Evolutionary conservation across 495 filamentous ascomycete genomes (phyloP).

Genomic region (Trichoderma parareesei): DNA sequence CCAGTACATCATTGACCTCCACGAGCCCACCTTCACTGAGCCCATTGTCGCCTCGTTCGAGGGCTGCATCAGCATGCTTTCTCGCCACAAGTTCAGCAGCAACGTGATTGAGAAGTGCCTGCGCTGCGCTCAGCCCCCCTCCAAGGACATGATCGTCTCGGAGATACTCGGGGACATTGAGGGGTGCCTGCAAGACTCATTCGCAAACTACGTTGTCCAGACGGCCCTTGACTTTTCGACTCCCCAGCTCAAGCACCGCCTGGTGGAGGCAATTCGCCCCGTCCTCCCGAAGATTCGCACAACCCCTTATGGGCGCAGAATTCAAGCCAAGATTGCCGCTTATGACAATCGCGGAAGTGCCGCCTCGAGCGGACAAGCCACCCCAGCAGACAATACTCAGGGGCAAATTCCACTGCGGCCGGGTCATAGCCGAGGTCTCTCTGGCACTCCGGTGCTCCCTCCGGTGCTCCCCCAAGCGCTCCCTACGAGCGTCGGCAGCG

Average conservation of each 20-base stretch:
- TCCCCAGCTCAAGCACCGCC: constrained; percentile 53
- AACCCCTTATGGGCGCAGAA: constrained; percentile 88
- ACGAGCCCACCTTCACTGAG: constrained; percentile 72
- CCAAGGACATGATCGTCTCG: constrained; percentile 71
- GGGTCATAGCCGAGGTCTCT: constrained; percentile 15
- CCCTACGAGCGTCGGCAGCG: constrained; percentile 12
- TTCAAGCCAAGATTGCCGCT: constrained; percentile 69
- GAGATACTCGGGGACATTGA: constrained; percentile 82
- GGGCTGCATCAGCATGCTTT: constrained; percentile 64
- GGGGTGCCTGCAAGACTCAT: constrained; percentile 78
- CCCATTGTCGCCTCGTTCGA: constrained; percentile 72
- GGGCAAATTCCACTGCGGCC: constrained; percentile 33
- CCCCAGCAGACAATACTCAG: constrained; percentile 31
- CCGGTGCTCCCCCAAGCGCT: constrained; percentile 19
- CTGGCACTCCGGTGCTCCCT: constrained; percentile 2
- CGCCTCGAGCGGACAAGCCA: constrained; percentile 23
- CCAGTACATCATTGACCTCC: constrained; percentile 94
- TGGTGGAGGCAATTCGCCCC: constrained; percentile 79
- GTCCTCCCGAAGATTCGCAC: constrained; percentile 71
- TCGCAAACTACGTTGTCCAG: constrained; percentile 96
- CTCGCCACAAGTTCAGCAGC: constrained; percentile 97
- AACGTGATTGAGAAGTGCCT: constrained; percentile 98
- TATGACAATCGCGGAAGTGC: constrained; percentile 29
- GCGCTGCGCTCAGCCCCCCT: constrained; percentile 59
- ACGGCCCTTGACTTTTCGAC: constrained; percentile 87